Base-by-base conservation (phyloP, 1,284 basidiomycete species). In the Cryptococcus maquisensis region DNA sequence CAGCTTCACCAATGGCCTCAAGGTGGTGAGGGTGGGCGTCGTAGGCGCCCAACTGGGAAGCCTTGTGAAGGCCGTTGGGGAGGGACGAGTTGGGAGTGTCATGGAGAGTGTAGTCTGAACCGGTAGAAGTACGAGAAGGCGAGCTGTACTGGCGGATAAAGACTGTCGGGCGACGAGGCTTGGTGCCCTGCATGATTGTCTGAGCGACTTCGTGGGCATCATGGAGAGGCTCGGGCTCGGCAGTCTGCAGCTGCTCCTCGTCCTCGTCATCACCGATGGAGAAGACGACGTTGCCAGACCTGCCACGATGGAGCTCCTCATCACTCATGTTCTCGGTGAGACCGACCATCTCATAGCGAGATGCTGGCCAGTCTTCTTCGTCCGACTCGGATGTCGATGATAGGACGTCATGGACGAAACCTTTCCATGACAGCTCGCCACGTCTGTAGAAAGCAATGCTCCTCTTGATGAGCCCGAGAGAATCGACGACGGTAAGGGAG, bases 21-120 rank as follows among this genome's bases (percentile, higher is more conserved):
- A 24, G 28, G 21, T 54, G 10, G 36, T 44, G 43, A n/a, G 54
- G 35, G 47, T 62, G 55, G 24, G 51, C 60, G 49, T 71, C 66
- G 43, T 57, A 71, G 4, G 61, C 60, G 24, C 69, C 64, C 38
- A 52, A 21, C 24, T 49, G 24, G 12, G 28, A 36, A 10, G 50
- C 42, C 32, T 62, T 60, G 4, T 54, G 51, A 6, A 26, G 21
- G 28, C 56, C 24, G 3, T 40, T 41, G 8, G 58, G 55, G 2
- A 55, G 51, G 15, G 64, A 57, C 9, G 61, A 59, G 49, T 72
- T 64, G 12, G 75, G 62, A 1, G 70, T 46, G 39, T 83, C 82
- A 49, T 82, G 81, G 3, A 89, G 77, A 0, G 84, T 86, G 48
- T 85, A 84, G n/a, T 86, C 82, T 0, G 86, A 88, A 52, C 82